Percentiles rank a stretch among this genome's conserved stretches.
Evolutionary conservation across 129 eudicot species (phyloP).

Genomic region (Oenanthe sinensis): DNA sequence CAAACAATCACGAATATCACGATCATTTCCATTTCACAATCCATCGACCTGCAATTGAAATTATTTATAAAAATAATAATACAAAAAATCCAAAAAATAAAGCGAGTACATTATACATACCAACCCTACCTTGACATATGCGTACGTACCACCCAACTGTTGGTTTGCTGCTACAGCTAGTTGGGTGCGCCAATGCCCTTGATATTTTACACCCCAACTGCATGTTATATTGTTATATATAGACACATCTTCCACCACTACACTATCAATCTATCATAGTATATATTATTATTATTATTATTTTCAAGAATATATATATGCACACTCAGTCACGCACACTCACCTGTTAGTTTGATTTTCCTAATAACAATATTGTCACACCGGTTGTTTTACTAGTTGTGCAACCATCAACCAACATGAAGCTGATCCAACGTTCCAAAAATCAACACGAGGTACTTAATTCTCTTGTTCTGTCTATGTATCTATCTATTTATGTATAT

Average conservation of each 20-base stretch:
- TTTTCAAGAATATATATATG: not conserved
- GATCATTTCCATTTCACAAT: too few species aligned
- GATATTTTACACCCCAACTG: not conserved
- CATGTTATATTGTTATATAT: too few species aligned
- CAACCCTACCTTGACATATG: too few species aligned
- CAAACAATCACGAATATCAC: too few species aligned
- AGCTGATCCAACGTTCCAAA: constrained; percentile 2
- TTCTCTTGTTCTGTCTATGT: not conserved
- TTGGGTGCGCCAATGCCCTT: not conserved
- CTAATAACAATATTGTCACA: too few species aligned
- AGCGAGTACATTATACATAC: too few species aligned
- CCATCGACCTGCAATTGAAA: too few species aligned
- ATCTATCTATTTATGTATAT: not conserved
- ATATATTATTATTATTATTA: too few species aligned
- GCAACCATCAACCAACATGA: not conserved
- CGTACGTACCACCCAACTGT: not conserved
- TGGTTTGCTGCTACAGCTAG: not conserved
- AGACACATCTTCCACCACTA: not conserved
- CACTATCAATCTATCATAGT: too few species aligned
- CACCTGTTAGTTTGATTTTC: not conserved
- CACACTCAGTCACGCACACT: not conserved
- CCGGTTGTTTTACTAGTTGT: not conserved
- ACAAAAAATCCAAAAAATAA: too few species aligned
- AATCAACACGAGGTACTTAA: constrained; percentile 1
- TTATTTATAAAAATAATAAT: too few species aligned